Conservation (phyloP, 2,329 filamentous ascomycete species). For the Dryadomyces quercivorus region DNA sequence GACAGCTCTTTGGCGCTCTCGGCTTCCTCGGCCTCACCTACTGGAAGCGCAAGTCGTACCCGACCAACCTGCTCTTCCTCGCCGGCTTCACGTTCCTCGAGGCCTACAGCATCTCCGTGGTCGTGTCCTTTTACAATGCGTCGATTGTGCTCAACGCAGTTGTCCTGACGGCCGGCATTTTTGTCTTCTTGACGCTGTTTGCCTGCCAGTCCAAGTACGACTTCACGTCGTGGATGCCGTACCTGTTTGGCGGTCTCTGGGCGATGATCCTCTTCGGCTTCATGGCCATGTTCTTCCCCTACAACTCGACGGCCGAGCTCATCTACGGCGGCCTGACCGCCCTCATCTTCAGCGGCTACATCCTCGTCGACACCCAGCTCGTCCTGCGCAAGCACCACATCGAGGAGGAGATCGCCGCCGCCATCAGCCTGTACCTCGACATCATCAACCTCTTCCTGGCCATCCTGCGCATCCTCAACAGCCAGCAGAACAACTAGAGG, state of each 20-base stretch:
- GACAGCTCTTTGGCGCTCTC: conserved; percentile 63
- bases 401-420: conserved; percentile 93
- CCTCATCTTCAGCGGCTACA: conserved; percentile 86
- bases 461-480: conserved; percentile 92
- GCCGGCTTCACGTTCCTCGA: conserved; percentile 81
- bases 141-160: conserved; percentile 82
- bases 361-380: conserved; percentile 91
- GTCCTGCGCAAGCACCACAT: conserved; percentile 94
- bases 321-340: conserved; percentile 73
- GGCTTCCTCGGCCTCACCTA: conserved; percentile 78
- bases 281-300: conserved; percentile 80
- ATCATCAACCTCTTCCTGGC: conserved; percentile 95
- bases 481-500: conserved; percentile 76
- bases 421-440: conserved; percentile 90
- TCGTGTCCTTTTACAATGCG: conserved; percentile 81
- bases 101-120: conserved; percentile 84
- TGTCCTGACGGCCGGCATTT: conserved; percentile 74
- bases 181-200: conserved; percentile 70
- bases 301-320: conserved; percentile 70
- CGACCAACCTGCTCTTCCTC: conserved; percentile 88
- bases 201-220: conserved; percentile 98
- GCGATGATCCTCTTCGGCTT: conserved; percentile 84
- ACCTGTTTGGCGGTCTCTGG: conserved; percentile 86
- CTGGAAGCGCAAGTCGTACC: conserved; percentile 94
- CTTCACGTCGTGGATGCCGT: conserved; percentile 95